Evolutionary conservation across 2,329 filamentous ascomycete genomes (phyloP).

Genomic region (Paecilomyces dactylethromorphus): DNA sequence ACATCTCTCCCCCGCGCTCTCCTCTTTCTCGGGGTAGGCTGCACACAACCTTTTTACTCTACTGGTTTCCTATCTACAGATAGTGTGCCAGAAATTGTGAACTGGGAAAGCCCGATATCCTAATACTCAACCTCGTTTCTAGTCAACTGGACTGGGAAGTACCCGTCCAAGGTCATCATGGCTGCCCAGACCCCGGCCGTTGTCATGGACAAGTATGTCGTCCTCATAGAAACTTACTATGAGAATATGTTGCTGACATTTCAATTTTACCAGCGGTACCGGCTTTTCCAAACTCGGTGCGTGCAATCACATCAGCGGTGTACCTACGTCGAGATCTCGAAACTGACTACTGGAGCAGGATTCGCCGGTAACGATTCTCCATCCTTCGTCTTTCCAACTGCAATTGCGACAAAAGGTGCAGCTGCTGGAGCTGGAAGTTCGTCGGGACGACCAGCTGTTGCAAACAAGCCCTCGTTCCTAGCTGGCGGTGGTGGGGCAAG

Average conservation of each 20-base stretch:
- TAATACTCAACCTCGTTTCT: not conserved
- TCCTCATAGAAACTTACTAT: constrained; percentile 16
- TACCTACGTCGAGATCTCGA: constrained; percentile 7
- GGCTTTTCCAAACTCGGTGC: constrained; percentile 98
- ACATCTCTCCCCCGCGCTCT: not conserved
- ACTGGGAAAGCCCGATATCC: not conserved
- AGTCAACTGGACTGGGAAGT: constrained; percentile 1
- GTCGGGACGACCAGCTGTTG: constrained; percentile 73
- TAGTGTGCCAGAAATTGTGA: not conserved
- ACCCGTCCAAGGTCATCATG: constrained; percentile 51
- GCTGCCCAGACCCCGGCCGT: constrained; percentile 98
- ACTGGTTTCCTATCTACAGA: not conserved
- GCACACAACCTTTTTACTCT: not conserved
- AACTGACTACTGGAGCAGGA: constrained; percentile 51
- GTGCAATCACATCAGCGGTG: constrained; percentile 20
- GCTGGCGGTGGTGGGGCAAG: constrained; percentile 79
- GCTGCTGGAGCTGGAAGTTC: constrained; percentile 68
- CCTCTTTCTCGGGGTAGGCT: not conserved
- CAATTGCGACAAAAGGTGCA: constrained; percentile 88
- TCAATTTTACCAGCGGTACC: constrained; percentile 67
- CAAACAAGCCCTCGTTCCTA: constrained; percentile 91
- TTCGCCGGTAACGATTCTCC: constrained; percentile 99
- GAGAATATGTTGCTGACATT: constrained; percentile 28
- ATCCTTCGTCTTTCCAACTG: constrained; percentile 97
- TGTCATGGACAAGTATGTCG: constrained; percentile 99